A percentile compares a stretch with the other conserved stretches of the same genome.
Conservation (phyloP, 106 monocot genomes). For the Cymbidium sinense region DNA sequence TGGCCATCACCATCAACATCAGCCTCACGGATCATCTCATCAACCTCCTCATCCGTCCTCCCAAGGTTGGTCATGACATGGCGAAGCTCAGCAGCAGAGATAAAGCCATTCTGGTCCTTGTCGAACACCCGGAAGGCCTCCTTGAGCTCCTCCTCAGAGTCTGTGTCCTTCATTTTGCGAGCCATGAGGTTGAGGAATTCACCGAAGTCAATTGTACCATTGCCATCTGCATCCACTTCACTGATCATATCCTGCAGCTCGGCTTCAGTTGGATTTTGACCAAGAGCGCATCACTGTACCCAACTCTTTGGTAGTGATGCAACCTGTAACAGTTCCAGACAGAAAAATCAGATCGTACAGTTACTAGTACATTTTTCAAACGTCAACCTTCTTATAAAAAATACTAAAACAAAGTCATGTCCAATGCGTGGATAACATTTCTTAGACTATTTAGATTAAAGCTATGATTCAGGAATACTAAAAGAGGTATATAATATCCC, state of each 20-base stretch:
- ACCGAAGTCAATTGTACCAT: slow-evolving; percentile 24
- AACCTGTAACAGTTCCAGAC: not conserved
- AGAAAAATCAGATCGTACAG: not conserved
- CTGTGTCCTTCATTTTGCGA: slow-evolving; percentile 23
- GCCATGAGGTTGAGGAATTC: slow-evolving; percentile 28
- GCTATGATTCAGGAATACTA: too few relatives aligned
- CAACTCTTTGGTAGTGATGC: slow-evolving; percentile 27
- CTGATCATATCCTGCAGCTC: slow-evolving; percentile 28
- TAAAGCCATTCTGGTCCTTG: slow-evolving; percentile 29
- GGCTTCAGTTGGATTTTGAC: slow-evolving; percentile 24
- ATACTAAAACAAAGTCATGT: too few relatives aligned
- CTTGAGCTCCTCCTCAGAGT: slow-evolving; percentile 29
- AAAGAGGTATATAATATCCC: too few relatives aligned
- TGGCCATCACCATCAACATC: slow-evolving; percentile 31
- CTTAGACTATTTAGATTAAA: too few relatives aligned
- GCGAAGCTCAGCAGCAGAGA: slow-evolving; percentile 25
- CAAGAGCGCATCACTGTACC: slow-evolving; percentile 26
- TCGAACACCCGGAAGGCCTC: slow-evolving; percentile 26
- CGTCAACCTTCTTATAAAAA: not conserved
- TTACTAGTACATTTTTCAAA: not conserved
- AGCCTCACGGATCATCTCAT: slow-evolving; percentile 28
- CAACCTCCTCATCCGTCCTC: slow-evolving; percentile 24
- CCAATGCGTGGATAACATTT: too few relatives aligned
- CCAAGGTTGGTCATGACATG: slow-evolving; percentile 32
- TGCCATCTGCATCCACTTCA: slow-evolving; percentile 27